Conservation (phyloP, 2,329 filamentous ascomycete genomes). For the Diaporthe citriasiana region DNA sequence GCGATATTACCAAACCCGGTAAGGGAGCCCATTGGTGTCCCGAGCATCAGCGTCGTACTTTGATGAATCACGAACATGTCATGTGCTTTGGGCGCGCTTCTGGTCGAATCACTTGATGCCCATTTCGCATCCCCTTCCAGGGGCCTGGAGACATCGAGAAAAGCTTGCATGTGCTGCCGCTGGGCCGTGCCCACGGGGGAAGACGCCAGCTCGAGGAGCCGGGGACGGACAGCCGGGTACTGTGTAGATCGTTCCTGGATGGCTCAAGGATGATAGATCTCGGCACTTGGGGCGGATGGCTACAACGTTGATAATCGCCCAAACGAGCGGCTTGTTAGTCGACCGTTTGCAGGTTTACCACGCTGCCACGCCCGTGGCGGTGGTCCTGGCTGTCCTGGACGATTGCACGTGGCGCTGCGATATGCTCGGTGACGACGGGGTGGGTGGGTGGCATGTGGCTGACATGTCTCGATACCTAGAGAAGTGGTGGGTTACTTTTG, state of each 20-base stretch:
- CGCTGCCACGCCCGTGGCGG: neutral
- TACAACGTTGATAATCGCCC: conserved; percentile 5
- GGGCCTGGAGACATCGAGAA: neutral
- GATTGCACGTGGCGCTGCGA: conserved; percentile 6
- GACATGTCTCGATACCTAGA: conserved; percentile 3
- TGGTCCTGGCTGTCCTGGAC: neutral
- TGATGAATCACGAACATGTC: conserved; percentile 25
- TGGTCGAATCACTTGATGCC: conserved; percentile 15
- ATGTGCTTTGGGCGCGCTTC: conserved; percentile 10
- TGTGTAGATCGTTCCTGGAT: conserved; percentile 15
- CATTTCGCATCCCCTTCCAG: conserved; percentile 10
- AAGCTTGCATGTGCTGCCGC: too few species aligned
- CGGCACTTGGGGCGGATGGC: conserved; percentile 16
- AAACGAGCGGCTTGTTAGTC: conserved; percentile 6
- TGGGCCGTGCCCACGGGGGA: neutral
- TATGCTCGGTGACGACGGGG: neutral
- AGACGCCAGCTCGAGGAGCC: neutral
- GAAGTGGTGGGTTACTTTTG: conserved; percentile 7
- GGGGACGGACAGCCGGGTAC: conserved; percentile 20
- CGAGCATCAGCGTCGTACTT: conserved; percentile 21
- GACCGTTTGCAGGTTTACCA: conserved; percentile 1
- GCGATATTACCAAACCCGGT: conserved; percentile 36
- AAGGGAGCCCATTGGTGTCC: conserved; percentile 4
- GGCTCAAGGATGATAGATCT: neutral
- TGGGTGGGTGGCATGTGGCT: conserved; percentile 5